Evolutionary conservation across 2,329 filamentous ascomycete genomes (phyloP), one percentile per base, ranked within the genome.

Genomic region (Cercospora sesami): DNA sequence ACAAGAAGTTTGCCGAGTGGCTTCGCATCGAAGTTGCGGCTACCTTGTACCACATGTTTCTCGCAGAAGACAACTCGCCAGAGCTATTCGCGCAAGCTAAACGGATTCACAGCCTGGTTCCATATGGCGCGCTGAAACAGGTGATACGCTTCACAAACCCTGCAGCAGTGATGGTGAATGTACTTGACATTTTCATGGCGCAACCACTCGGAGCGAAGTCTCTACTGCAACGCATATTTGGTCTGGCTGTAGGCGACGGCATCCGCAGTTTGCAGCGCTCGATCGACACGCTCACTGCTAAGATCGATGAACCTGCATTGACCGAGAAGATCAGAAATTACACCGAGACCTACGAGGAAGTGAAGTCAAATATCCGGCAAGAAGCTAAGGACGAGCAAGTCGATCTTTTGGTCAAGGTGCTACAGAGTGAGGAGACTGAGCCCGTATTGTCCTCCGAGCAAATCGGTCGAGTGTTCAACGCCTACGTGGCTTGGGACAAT

Each of bases 1-100:
- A 98, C 79, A 92, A 95, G 76, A 99, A 98, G 79, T 98, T 99
- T 78, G 94, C 94, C 18, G 95, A 99, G 79, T 99, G 95, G 95
- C 83, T 98, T 61, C 90, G 95, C 45, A 99, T 99, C 76, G 95
- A 99, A 82, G 90, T 99, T 60, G 95, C 95, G 26, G 95, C 95
- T 48, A 97, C 95, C 23, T 89, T 98, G 68, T 99, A 99, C 78
- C 95, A 99, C 79, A 84, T 99, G 36, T 99, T 99, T 84, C 86
- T 99, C 55, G 95, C 95, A 5, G 95, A 99, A 79, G 95, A 99
- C 81, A 99, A 99, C 79, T 97, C 94, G 0, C 94, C 95, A 0
- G 95, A 99, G 77, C 81, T 99, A 31, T 98, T 98, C 79, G 93
- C 93, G 0, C 95, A 99, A 80, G 90, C 91, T 4, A 97, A 94